These are phyloP conservation scores for Rosa persica DNA, from an alignment of 306 rosid genomes.

Conservation along the genomic window DNA sequence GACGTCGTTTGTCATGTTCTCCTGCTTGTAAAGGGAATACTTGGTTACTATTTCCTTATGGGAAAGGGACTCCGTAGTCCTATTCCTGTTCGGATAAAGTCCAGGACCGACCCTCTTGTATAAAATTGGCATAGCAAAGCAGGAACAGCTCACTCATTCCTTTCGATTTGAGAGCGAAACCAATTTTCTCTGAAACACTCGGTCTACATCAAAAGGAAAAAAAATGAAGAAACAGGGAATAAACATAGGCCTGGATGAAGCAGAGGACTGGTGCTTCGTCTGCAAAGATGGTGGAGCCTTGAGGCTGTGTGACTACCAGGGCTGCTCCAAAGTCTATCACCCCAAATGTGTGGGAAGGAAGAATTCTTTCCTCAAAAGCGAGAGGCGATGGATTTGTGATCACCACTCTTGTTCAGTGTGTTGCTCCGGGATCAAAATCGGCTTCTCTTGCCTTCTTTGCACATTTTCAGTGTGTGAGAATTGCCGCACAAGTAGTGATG, in stretches of 20 bases:
- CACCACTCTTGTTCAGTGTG: slow-evolving; percentile 61
- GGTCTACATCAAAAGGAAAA: not conserved
- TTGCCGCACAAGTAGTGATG: slow-evolving; percentile 16
- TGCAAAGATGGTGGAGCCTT: slow-evolving; percentile 53
- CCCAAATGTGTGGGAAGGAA: slow-evolving; percentile 37
- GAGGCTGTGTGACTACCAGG: slow-evolving; percentile 33
- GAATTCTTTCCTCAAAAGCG: slow-evolving; percentile 2
- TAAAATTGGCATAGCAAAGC: not conserved
- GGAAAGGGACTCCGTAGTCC: not conserved
- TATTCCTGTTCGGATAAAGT: not conserved
- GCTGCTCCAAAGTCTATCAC: slow-evolving; percentile 68
- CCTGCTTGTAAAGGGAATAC: too few relatives aligned
- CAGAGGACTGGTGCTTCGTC: slow-evolving; percentile 49
- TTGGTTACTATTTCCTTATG: not conserved
- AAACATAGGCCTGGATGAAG: not conserved
- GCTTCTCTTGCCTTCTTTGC: slow-evolving; percentile 57
- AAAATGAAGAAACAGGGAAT: not conserved
- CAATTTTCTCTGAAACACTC: not conserved
- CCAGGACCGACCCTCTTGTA: not conserved
- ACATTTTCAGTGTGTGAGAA: slow-evolving; percentile 44
- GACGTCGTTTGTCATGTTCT: not conserved
- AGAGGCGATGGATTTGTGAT: slow-evolving; percentile 50
- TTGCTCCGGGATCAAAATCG: slow-evolving; percentile 8
- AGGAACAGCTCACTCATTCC: not conserved
- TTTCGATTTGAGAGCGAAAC: not conserved